Base-by-base conservation (phyloP, 1,139 yeast genomes). In the Pichia cactophila region DNA sequence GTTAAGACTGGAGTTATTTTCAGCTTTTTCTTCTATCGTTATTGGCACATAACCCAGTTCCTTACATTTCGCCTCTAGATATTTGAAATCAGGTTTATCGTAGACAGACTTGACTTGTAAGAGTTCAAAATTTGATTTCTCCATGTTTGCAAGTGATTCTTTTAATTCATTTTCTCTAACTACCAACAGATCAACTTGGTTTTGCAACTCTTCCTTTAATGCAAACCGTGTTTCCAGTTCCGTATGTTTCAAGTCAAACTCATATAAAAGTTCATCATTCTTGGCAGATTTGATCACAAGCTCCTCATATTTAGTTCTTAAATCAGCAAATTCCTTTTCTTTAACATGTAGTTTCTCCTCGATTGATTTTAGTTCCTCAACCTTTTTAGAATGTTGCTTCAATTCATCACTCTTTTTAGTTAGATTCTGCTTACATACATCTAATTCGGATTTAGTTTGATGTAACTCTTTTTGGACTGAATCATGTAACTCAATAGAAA, bases 51-150 rank as follows among this genome's bases (percentile, higher is more conserved):
- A 50, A 5, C 61, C 61, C 23, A 51, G 51, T 2, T 48, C 11
- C 23, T 50, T 50, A 1, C 71, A 65, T 46, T 67, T 65, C 8
- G 55, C 59, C 3, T 56, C 51, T n/a, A 73, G 43, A 45, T 62
- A 65, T 0, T 65, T 64, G 8, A 64, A 26, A 8, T 61, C 45
- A 5, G 77, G 76, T 5, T 46, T 33, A 2, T 57, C 52, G 12
- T 51, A 31, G 6, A 43, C 23, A 1, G 43, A 38, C 31, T 48
- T 50, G 11, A 52, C 9, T 2, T 44, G 12, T 4, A 37, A 42
- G 17, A 57, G 20, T 42, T 57, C 54, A 7, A n/a, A 26, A n/a
- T 52, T 43, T 16, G 35, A 39, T 2, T 23, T 14, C 14, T 45
- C 46, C 28, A 50, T 26, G 11, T 42, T n/a, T 10, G 42, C 11